phyloP scores from a whole-genome alignment of 2,329 filamentous ascomycete genomes.

The Fonsecaea monophora region DNA sequence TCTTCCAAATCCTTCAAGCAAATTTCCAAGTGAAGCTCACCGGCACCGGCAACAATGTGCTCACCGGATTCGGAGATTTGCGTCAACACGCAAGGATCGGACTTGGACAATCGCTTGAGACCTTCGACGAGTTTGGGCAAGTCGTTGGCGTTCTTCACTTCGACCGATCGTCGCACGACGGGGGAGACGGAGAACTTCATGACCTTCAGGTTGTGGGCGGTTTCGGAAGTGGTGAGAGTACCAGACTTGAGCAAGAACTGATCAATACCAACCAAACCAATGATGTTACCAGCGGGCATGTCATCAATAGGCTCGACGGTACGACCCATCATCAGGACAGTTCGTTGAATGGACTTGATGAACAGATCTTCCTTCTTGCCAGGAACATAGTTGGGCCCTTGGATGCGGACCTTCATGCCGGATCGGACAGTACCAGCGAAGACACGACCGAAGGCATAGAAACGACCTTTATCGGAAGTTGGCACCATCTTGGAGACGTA shows the following conservation, averaged over 20 bases:
- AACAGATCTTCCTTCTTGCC: conserved; percentile 99
- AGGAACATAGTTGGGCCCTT: conserved; percentile 97
- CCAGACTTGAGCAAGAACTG: conserved; percentile 99
- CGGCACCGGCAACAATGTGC: conserved; percentile 98
- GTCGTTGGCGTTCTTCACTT: conserved; percentile 99
- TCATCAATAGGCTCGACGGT: conserved; percentile 99
- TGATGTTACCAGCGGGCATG: conserved; percentile 99
- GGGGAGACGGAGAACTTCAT: conserved; percentile 99
- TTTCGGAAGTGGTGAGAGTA: conserved; percentile 96
- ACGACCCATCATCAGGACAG: conserved; percentile 99
- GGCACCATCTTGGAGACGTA: conserved; percentile 99
- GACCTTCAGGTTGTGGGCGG: conserved; percentile 99
- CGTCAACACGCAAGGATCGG: conserved; percentile 96
- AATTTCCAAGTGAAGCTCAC: conserved; percentile 99
- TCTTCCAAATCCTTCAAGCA: conserved; percentile 99
- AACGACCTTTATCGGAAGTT: conserved; percentile 98
- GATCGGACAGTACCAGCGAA: conserved; percentile 98
- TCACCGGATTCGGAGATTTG: conserved; percentile 90
- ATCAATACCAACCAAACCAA: conserved; percentile 98
- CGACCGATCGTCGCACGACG: conserved; percentile 96
- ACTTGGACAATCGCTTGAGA: conserved; percentile 99
- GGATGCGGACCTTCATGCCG: conserved; percentile 99
- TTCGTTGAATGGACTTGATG: conserved; percentile 99
- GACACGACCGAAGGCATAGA: conserved; percentile 99
- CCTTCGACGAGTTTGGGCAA: conserved; percentile 99